These are phyloP conservation scores for Zalaria sp. DNA, from an alignment of 2,329 filamentous ascomycete genomes.

Conservation along the genomic window DNA sequence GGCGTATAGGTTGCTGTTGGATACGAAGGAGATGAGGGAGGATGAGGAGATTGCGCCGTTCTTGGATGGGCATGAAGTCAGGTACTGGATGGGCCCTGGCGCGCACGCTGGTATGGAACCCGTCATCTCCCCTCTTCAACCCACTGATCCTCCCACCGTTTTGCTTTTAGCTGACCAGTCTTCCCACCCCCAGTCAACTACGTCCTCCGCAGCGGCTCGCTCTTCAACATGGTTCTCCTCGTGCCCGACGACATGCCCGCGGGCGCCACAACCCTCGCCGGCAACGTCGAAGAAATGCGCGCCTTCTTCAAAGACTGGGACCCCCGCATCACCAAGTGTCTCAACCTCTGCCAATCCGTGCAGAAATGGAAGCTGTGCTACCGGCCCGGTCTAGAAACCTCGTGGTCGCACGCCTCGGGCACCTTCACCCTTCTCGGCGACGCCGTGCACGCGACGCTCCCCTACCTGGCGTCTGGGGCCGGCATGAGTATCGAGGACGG, in stretches of 20 bases:
- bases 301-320: slow-evolving; percentile 44
- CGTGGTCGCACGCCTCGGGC: slow-evolving; percentile 43
- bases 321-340: slow-evolving; percentile 35
- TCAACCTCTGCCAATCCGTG: slow-evolving; percentile 42
- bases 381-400: slow-evolving; percentile 35
- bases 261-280: slow-evolving; percentile 29
- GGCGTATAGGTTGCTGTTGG: slow-evolving; percentile 34
- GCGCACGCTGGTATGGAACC: slow-evolving; percentile 28
- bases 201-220: slow-evolving; percentile 31
- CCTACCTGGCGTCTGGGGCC: slow-evolving; percentile 44
- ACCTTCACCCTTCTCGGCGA: slow-evolving; percentile 48
- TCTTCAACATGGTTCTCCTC: slow-evolving; percentile 38
- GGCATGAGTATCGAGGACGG: slow-evolving; percentile 50
- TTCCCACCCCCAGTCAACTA: slow-evolving; percentile 31
- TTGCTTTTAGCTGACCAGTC: not conserved
- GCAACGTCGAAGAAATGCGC: slow-evolving; percentile 40
- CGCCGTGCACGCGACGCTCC: slow-evolving; percentile 49
- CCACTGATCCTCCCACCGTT: not conserved
- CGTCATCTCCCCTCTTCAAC: not conserved
- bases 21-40: slow-evolving; percentile 29
- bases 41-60: slow-evolving; percentile 32
- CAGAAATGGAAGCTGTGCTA: slow-evolving; percentile 49
- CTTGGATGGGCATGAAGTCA: slow-evolving; percentile 30
- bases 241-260: slow-evolving; percentile 37
- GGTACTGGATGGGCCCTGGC: slow-evolving; percentile 39